These are phyloP conservation scores for Myxozyma neotropica DNA, from an alignment of 805 yeast genomes.

Conservation along the genomic window DNA sequence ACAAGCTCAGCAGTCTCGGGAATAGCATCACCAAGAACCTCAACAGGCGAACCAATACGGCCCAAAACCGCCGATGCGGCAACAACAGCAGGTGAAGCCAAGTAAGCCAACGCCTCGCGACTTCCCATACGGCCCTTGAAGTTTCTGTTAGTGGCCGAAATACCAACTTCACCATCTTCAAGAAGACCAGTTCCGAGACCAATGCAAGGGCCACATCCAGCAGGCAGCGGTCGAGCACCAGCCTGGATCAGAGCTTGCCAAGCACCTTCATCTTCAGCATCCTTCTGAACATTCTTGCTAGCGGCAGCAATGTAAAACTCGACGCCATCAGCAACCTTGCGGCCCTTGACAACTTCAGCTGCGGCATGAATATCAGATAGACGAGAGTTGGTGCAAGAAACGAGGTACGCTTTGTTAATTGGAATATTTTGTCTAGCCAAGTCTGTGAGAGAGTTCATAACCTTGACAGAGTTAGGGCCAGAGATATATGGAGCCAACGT, in stretches of 20 bases:
- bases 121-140: constrained; percentile 99
- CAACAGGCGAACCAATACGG: constrained; percentile 88
- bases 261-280: constrained; percentile 88
- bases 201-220: constrained; percentile 99
- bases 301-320: constrained; percentile 98
- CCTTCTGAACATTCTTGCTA: constrained; percentile 86
- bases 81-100: constrained; percentile 97
- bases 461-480: constrained; percentile 97
- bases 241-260: constrained; percentile 90
- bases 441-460: constrained; percentile 75
- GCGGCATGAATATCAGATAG: constrained; percentile 92
- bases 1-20: constrained; percentile 38
- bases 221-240: constrained; percentile 93
- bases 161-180: constrained; percentile 96
- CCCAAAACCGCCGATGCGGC: constrained; percentile 98
- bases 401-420: constrained; percentile 92
- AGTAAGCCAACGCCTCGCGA: constrained; percentile 90
- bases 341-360: constrained; percentile 80
- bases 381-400: constrained; percentile 97
- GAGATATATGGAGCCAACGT: constrained; percentile 86
- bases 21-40: constrained; percentile 58
- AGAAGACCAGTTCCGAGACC: constrained; percentile 94
- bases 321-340: constrained; percentile 82
- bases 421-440: constrained; percentile 71
- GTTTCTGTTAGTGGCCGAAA: constrained; percentile 96